These are phyloP conservation scores for Boletus rubroflammeus DNA, from an alignment of 768 basidiomycete species.

Conservation along the genomic window DNA sequence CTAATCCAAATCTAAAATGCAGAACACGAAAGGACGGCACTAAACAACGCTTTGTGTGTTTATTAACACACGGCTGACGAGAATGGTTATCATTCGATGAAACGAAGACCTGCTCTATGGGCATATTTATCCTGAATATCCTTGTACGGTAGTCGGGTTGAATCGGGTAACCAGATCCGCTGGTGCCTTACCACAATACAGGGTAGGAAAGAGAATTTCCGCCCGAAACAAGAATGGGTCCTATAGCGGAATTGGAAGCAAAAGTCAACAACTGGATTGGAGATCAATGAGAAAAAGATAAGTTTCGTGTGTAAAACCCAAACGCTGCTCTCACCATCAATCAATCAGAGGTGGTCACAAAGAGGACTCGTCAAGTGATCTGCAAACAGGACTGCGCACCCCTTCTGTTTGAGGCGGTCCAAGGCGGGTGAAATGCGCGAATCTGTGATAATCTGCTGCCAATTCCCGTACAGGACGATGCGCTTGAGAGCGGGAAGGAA, in stretches of 20 bases:
- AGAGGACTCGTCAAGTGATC: conserved; percentile 6
- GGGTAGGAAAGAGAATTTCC: background rate
- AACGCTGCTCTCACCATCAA: conserved; percentile 2
- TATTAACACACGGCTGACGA: background rate
- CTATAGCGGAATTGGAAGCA: background rate
- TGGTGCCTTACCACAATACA: background rate
- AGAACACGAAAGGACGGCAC: background rate
- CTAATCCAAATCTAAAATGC: background rate
- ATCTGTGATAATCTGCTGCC: conserved; percentile 40
- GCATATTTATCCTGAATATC: background rate
- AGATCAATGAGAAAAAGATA: background rate
- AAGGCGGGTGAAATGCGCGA: conserved; percentile 35
- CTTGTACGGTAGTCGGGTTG: background rate
- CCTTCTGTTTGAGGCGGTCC: conserved; percentile 32
- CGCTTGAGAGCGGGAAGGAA: conserved; percentile 44
- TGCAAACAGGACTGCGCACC: conserved; percentile 28
- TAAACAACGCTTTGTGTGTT: background rate
- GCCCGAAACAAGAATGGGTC: background rate
- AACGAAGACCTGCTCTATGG: background rate
- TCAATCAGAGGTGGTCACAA: conserved; percentile 19
- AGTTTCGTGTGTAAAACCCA: background rate
- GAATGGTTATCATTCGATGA: background rate
- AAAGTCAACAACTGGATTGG: background rate
- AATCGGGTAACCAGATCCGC: background rate
- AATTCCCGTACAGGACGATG: conserved; percentile 52